Conservation (phyloP, 2,329 filamentous ascomycete genomes). For the Teratosphaeria zuluensis region DNA sequence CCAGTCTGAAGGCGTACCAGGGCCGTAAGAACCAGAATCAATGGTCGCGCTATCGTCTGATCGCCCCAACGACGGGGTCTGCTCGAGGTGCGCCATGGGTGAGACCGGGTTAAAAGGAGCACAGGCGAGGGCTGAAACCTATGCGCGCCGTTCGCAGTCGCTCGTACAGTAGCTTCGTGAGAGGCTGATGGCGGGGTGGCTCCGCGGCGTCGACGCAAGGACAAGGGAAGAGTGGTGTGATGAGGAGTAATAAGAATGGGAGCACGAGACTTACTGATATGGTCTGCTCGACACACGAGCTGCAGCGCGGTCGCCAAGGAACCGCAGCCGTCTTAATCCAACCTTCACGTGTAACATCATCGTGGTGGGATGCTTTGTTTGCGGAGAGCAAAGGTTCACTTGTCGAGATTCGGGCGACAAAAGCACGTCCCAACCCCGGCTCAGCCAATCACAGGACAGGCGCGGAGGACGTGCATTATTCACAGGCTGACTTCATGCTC, state of each 20-base stretch:
- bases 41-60: slow-evolving; percentile 10
- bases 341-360: not conserved
- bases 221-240: not conserved
- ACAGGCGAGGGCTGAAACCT: not conserved
- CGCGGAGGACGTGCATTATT: not conserved
- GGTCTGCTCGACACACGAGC: too few relatives aligned
- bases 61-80: slow-evolving; percentile 8
- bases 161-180: not conserved
- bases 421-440: not conserved
- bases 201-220: not conserved
- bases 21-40: slow-evolving; percentile 5
- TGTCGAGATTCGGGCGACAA: not conserved
- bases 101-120: not conserved
- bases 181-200: not conserved
- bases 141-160: not conserved
- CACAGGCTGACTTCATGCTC: not conserved
- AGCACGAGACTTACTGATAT: not conserved
- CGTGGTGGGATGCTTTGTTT: not conserved
- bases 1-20: slow-evolving; percentile 8
- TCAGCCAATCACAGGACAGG: not conserved
- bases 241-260: not conserved
- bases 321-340: not conserved
- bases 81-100: slow-evolving; percentile 2
- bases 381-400: not conserved
- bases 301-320: not conserved